Evolutionary conservation across 805 yeast genomes (phyloP), one percentile per base, ranked within the genome.

Genomic region (Nakazawaea laoshanensis): DNA sequence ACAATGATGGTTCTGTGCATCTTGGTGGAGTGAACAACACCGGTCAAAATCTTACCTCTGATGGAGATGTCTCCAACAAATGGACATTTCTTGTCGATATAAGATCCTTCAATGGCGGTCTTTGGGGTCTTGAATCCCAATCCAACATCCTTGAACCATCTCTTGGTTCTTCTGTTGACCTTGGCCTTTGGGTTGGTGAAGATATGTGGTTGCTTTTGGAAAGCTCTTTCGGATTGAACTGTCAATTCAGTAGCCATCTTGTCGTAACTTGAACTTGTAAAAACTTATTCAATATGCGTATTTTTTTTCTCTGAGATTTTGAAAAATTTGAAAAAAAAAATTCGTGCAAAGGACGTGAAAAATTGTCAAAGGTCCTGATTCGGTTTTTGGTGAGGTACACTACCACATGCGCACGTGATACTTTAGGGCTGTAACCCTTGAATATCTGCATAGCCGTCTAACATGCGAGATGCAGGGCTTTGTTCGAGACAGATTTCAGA

Each of bases 171-270:
- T 74, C 84, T 84, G 86, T 76, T 77, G 67, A 94, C 95, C 88
- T 86, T 88, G 60, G 96, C 80, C 86, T 92, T 92, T 80, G 97
- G 87, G 89, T 92, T 92, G 76, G 87, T 88, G 95, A 92, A 92
- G 80, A 92, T 89, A 80, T 92, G 98, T 66, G 97, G 98, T 85
- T 92, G 99, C 99, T 92, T 92, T 81, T 92, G 98, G 95, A 82
- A 92, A 87, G 98, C 98, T 76, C 95, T 89, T 81, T 92, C 98
- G 67, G 96, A 83, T 82, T 92, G 98, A 77, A 92, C 98, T 70
- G 96, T 89, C 77, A 92, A 86, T 81, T 92, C 98, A 72, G 97
- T 83, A 67, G 97, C 94, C 97, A 89, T 92, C 74, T 74, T 75
- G 57, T 27, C 29, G 15, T 12, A 14, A 25, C 28, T 18, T 27